A percentile compares a stretch with the other conserved stretches of the same genome.
phyloP scores from a whole-genome alignment of 768 basidiomycete species.

The Panaeolus papilionaceus region DNA sequence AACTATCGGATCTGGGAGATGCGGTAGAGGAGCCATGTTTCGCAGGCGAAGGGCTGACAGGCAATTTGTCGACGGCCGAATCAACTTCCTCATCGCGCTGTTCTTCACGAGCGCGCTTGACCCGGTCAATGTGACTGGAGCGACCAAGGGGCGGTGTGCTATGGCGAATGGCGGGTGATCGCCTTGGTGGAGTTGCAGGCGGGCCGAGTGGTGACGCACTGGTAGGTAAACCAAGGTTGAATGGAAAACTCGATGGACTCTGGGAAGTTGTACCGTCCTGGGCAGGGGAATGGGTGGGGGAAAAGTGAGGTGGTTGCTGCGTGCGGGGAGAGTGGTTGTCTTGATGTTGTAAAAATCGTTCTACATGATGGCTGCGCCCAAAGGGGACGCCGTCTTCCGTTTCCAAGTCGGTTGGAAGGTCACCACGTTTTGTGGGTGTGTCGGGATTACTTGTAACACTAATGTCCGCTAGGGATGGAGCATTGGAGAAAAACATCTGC shows the following conservation, averaged over 20 bases:
- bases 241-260: slow-evolving; percentile 31
- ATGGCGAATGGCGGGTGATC: slow-evolving; percentile 34
- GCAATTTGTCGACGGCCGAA: slow-evolving; percentile 37
- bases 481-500: slow-evolving; percentile 61
- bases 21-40: slow-evolving; percentile 29
- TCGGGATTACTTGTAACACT: slow-evolving; percentile 33
- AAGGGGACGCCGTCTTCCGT: slow-evolving; percentile 69
- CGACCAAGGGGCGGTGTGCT: slow-evolving; percentile 46
- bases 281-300: slow-evolving; percentile 32
- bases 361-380: slow-evolving; percentile 67
- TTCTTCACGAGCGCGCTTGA: slow-evolving; percentile 35
- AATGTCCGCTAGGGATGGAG: slow-evolving; percentile 29
- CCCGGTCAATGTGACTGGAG: slow-evolving; percentile 41
- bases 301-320: slow-evolving; percentile 38
- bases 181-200: slow-evolving; percentile 43
- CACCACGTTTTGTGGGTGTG: slow-evolving; percentile 50
- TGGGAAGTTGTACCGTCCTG: slow-evolving; percentile 1
- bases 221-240: slow-evolving; percentile 36
- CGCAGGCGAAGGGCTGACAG: slow-evolving; percentile 45
- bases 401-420: slow-evolving; percentile 62
- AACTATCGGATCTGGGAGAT: slow-evolving; percentile 29
- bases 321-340: slow-evolving; percentile 38
- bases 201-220: slow-evolving; percentile 40
- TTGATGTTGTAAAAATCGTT: slow-evolving; percentile 55
- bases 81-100: slow-evolving; percentile 34